These are phyloP conservation scores for Metschnikowia gelsemii DNA, from an alignment of 805 yeast species.

Conservation along the genomic window DNA sequence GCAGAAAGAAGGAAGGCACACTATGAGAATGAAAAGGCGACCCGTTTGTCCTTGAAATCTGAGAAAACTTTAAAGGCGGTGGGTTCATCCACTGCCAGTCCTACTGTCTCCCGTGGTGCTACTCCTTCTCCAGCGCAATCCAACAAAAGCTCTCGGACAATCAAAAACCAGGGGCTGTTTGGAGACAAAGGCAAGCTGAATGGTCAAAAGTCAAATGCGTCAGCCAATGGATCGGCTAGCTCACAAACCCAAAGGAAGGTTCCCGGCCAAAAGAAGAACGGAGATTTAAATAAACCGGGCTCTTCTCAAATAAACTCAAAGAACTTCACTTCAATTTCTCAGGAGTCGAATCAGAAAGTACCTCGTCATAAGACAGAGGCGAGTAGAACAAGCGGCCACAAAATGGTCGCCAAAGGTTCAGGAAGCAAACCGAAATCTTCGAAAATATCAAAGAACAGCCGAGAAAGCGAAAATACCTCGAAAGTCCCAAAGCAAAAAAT, in stretches of 20 bases:
- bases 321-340: neutral
- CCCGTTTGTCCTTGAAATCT: slow-evolving; percentile 33
- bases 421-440: slow-evolving; percentile 1
- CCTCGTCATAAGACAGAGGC: neutral
- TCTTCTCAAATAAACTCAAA: neutral
- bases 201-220: neutral
- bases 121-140: slow-evolving; percentile 12
- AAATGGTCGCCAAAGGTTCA: neutral
- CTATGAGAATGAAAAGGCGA: slow-evolving; percentile 33
- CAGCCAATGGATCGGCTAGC: neutral
- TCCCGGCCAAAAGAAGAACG: neutral
- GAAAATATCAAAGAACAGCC: neutral
- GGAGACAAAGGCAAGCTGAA: neutral
- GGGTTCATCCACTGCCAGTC: slow-evolving; percentile 27
- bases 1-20: slow-evolving; percentile 40
- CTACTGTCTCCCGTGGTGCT: slow-evolving; percentile 13
- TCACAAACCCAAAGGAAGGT: neutral
- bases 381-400: neutral
- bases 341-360: neutral
- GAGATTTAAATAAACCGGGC: no score
- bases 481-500: neutral
- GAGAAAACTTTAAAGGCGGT: slow-evolving; percentile 41
- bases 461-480: neutral
- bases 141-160: neutral
- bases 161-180: neutral